Base-by-base conservation (phyloP, 176 grass and related monocot species). In the Carex cristatella region DNA sequence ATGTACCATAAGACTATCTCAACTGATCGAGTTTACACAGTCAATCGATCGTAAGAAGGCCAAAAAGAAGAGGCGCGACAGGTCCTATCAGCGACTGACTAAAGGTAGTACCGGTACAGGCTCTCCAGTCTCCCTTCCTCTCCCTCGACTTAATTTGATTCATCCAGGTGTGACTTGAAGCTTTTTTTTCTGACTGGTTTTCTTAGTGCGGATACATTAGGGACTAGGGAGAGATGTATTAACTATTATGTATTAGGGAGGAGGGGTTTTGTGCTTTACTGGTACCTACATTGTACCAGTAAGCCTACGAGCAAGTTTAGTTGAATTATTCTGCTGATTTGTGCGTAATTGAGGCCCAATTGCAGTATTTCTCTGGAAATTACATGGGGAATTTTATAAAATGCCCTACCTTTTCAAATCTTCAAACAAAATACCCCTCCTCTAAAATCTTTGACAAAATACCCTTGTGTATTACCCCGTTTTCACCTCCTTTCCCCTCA, bases 1-100 rank as follows among this genome's bases (percentile, higher is more conserved):
- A 87, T 94, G 92, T 92, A 97, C 75, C 87, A 91, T 65, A 94
- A 91, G 84, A 91, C 89, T 97, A 55, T 85, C 88, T 60, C 91
- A 93, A 61, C 84, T 97, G 30, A 91, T 94, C 82, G 87, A 92
- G 81, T 92, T 97, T 73, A 89, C 94, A 56, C 94, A 88, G 78
- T 79, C 92, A 71, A 57, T 90, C 76, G 93, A 94, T 81, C 86
- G 85, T 60, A 88, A 94, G 15, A 88, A 85, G 49, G 51, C 28
- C 11, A 18, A 58, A 31, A 78, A 58, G 51, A 78, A 56, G 49
- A 57, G 28, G 28, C 91, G 65, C 80, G 69, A 84, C 81, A 79
- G 69, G 55, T 35, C 53, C 48, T 72, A 33, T 89, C 82, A 68
- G 0, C 68, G 40, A 60, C 32, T 66, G 28, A 88, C 82, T 56